phyloP scores from a whole-genome alignment of 352 stramenopile genomes.

The Achlya hypogyna region DNA sequence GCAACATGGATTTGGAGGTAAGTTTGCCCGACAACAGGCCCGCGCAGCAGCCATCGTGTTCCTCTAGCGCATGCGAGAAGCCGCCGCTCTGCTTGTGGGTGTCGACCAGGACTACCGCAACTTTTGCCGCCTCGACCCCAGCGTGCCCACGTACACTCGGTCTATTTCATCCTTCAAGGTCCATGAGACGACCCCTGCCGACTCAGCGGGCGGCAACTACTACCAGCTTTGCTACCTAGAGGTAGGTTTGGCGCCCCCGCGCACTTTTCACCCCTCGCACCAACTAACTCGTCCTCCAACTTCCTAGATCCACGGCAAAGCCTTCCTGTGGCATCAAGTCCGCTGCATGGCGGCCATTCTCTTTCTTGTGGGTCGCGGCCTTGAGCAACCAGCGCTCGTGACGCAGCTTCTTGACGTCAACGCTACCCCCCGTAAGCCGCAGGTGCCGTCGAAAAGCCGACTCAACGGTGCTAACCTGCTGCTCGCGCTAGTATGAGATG shows the following conservation, averaged over 20 bases:
- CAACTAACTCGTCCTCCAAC: constrained; percentile 20
- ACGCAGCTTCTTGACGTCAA: constrained; percentile 89
- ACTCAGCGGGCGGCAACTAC: constrained; percentile 27
- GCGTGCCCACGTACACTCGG: constrained; percentile 94
- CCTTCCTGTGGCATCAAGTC: constrained; percentile 99
- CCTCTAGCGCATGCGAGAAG: constrained; percentile 70
- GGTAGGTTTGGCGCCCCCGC: constrained; percentile 12
- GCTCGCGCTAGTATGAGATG: constrained; percentile 81
- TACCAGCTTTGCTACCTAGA: constrained; percentile 70
- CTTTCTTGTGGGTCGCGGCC: constrained; percentile 90
- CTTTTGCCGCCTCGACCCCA: constrained; percentile 98
- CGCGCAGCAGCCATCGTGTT: constrained; percentile 3
- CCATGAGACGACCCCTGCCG: constrained; percentile 43
- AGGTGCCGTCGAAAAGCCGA: constrained; percentile 22
- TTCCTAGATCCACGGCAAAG: constrained; percentile 75
- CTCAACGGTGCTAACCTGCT: background rate
- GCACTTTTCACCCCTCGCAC: background rate
- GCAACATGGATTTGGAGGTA: constrained; percentile 48
- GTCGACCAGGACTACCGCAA: constrained; percentile 96
- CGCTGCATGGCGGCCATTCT: constrained; percentile 96
- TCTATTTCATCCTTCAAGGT: constrained; percentile 74
- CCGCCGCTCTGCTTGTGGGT: constrained; percentile 84
- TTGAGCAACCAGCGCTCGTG: constrained; percentile 88
- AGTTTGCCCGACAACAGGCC: constrained; percentile 9
- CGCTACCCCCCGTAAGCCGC: constrained; percentile 67